phyloP scores from a whole-genome alignment of 163 green algal genomes.

The Smithsoniella earleae region DNA sequence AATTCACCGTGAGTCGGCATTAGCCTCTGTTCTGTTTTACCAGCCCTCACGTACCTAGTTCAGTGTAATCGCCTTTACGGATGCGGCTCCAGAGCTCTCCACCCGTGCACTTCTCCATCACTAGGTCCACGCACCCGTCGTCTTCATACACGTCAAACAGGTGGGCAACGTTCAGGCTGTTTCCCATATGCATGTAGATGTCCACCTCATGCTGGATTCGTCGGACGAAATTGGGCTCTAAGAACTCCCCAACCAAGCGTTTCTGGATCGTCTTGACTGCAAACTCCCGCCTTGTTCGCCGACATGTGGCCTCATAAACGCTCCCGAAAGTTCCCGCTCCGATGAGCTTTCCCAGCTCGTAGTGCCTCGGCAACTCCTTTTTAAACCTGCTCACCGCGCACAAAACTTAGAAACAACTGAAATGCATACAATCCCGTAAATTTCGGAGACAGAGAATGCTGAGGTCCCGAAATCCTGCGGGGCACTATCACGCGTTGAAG shows the following conservation, averaged over 20 bases:
- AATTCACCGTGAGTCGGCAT: no score
- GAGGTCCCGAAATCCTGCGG: no score
- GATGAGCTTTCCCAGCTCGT: conserved; percentile 16
- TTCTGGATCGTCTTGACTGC: conserved; percentile 64
- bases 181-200: conserved; percentile 55
- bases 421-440: no score
- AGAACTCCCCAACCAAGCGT: conserved; percentile 37
- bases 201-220: conserved; percentile 62
- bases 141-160: conserved; percentile 76
- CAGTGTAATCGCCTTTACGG: neutral
- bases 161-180: conserved; percentile 40
- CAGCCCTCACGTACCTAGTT: no score
- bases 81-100: conserved; percentile 76
- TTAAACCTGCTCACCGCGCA: conserved; percentile 25
- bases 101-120: conserved; percentile 88
- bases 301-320: conserved; percentile 20
- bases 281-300: conserved; percentile 31
- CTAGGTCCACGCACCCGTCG: conserved; percentile 68
- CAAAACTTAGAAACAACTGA: no score
- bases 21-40: no score
- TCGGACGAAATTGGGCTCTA: conserved; percentile 52
- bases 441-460: no score
- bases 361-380: conserved; percentile 5
- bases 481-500: no score
- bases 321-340: conserved; percentile 18